Evolutionary conservation across 176 grass and related monocot genomes (phyloP).

Genomic region (Elymus sibiricus): DNA sequence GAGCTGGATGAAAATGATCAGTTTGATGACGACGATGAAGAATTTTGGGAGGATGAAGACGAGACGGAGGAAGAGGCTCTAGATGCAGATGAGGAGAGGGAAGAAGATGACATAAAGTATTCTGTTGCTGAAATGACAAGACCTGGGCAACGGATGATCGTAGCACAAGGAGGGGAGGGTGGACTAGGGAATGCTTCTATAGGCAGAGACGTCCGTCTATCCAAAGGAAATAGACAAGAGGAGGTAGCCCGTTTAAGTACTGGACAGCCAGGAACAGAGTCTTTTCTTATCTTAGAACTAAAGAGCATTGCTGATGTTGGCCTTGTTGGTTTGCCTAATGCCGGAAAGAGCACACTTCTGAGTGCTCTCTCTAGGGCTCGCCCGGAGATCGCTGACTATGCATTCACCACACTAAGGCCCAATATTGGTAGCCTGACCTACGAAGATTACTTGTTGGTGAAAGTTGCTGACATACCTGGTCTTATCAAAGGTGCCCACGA

Average conservation of each 20-base stretch:
- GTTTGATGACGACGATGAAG: slow-evolving; percentile 14
- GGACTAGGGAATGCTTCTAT: slow-evolving; percentile 44
- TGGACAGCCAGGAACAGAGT: slow-evolving; percentile 57
- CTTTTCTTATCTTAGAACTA: slow-evolving; percentile 69
- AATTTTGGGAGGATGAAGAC: slow-evolving; percentile 30
- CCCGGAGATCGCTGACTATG: slow-evolving; percentile 68
- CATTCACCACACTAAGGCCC: slow-evolving; percentile 72
- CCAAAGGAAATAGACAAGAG: slow-evolving; percentile 35
- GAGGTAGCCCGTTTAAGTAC: slow-evolving; percentile 28
- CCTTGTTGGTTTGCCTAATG: slow-evolving; percentile 85
- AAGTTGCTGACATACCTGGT: slow-evolving; percentile 84
- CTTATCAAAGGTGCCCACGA: slow-evolving; percentile 82
- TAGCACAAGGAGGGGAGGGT: slow-evolving; percentile 44
- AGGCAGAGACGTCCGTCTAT: slow-evolving; percentile 30
- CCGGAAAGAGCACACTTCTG: slow-evolving; percentile 79
- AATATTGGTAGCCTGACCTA: slow-evolving; percentile 80
- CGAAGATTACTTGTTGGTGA: slow-evolving; percentile 62
- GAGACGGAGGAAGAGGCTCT: not conserved
- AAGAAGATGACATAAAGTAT: slow-evolving; percentile 42
- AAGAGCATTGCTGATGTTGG: slow-evolving; percentile 92
- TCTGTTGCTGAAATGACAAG: slow-evolving; percentile 75
- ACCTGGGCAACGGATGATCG: slow-evolving; percentile 60
- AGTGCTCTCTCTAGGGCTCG: slow-evolving; percentile 67
- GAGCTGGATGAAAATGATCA: slow-evolving; percentile 24
- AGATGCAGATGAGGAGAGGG: not conserved